Evolutionary conservation across 2,329 filamentous ascomycete genomes (phyloP), one percentile per base, ranked within the genome.

Genomic region (Hymenoscyphus scutula): DNA sequence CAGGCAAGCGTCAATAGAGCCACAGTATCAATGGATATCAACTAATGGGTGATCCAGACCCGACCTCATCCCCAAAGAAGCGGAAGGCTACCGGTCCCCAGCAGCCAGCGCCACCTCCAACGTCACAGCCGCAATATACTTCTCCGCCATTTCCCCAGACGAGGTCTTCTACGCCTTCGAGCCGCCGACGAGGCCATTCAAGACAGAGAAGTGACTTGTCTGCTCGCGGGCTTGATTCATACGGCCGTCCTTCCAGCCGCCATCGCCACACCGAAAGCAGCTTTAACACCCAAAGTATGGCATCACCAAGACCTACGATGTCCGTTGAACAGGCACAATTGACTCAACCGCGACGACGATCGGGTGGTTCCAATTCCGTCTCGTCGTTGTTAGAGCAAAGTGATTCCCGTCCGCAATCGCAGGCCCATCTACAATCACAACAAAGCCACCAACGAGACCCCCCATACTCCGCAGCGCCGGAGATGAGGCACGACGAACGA

Each of bases 31-130:
- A 76, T 60, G 65, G 45, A 59, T 53, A 32, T 63, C 57, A 61
- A 57, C 66, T 73, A 68, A 71, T 67, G 71, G 73, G 71, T 71
- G 69, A 66, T 69, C 69, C 80, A 75, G 85, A 89, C 73, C 83
- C 86, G 75, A 85, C 86, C 73, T 89, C 90, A 74, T 91, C 90
- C 65, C 91, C 91, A 34, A 90, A 89, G 75, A 96, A 96, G 80
- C 88, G 92, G 71, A 96, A 96, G 78, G 87, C 89, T 60, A 82
- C 81, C 48, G 84, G 84, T 55, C 78, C 81, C 53, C 82, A 82
- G 64, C 77, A 77, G 66, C 72, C 80, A 56, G 77, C 77, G 25
- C 81, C 76, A 58, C 78, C 80, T 27, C 80, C 81, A 56, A 76
- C 74, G 62, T 77, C 77, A 48, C 76, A 81, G 62, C 75, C 78